Percentiles rank a stretch among this genome's conserved stretches.
Evolutionary conservation across 1,139 yeast genomes (phyloP).

Genomic region (Pichia sp.): DNA sequence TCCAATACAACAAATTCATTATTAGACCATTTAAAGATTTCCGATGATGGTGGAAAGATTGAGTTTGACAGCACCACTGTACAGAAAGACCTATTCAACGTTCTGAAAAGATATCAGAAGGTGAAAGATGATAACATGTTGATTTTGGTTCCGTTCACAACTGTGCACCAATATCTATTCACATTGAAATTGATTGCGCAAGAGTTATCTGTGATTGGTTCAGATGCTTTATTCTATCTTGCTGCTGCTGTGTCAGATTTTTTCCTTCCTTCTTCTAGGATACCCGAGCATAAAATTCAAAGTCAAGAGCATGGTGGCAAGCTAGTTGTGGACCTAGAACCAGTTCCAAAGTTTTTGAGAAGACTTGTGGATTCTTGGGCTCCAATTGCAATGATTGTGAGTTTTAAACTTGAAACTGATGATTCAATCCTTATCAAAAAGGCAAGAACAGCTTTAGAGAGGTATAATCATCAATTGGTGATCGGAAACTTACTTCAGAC

Average conservation of each 20-base stretch:
- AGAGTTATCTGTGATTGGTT: constrained; percentile 45
- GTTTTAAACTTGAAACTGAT: constrained; percentile 94
- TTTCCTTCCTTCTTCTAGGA: constrained; percentile 75
- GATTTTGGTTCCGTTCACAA: constrained; percentile 78
- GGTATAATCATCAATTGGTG: constrained; percentile 89
- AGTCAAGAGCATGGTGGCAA: constrained; percentile 65
- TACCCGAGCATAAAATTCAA: constrained; percentile 93
- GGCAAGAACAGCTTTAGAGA: constrained; percentile 66
- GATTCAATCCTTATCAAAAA: constrained; percentile 58
- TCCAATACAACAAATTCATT: constrained; percentile 80
- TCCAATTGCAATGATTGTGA: constrained; percentile 87
- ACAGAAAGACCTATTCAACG: constrained; percentile 54
- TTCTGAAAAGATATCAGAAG: constrained; percentile 55
- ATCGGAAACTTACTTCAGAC: constrained; percentile 91
- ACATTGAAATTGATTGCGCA: constrained; percentile 66
- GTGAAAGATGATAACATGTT: constrained; percentile 56
- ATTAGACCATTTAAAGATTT: constrained; percentile 68
- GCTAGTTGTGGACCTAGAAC: constrained; percentile 78
- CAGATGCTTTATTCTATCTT: constrained; percentile 65
- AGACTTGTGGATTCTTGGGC: constrained; percentile 93
- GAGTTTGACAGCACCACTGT: constrained; percentile 51
- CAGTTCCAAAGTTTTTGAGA: constrained; percentile 89
- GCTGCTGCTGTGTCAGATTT: constrained; percentile 99
- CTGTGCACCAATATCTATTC: constrained; percentile 88
- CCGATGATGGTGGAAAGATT: constrained; percentile 37